These are phyloP conservation scores for Boechera retrofracta DNA, from an alignment of 345 rosid genomes.

Conservation along the genomic window DNA sequence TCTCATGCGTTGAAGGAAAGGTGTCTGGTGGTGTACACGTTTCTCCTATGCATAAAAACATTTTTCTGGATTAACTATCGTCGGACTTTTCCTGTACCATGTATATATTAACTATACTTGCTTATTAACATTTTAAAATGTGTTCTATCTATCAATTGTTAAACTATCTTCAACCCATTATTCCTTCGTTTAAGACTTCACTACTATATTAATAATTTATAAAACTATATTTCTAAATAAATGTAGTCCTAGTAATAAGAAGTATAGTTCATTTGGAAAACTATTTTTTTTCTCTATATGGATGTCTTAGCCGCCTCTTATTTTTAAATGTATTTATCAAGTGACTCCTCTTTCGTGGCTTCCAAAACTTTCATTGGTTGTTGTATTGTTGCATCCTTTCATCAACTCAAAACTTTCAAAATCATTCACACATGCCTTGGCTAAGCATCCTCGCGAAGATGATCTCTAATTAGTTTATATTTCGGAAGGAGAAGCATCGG, in stretches of 20 bases:
- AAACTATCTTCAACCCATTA: not conserved
- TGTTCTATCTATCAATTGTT: not conserved
- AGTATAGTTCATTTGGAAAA: not conserved
- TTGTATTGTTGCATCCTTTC: not conserved
- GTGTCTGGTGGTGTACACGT: constrained; percentile 16
- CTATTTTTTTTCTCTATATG: too few species aligned
- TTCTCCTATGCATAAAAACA: not conserved
- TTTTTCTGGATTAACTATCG: not conserved
- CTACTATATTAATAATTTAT: not conserved
- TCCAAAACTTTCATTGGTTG: too few species aligned
- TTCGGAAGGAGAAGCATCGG: too few species aligned
- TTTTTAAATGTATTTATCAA: not conserved
- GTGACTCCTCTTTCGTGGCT: not conserved
- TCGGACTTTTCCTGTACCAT: not conserved
- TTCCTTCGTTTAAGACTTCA: not conserved
- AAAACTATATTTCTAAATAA: not conserved
- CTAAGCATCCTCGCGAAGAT: not conserved
- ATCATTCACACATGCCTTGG: not conserved
- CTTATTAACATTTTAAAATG: not conserved
- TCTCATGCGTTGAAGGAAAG: not conserved
- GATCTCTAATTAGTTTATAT: too few species aligned
- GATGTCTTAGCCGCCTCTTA: not conserved
- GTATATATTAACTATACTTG: not conserved
- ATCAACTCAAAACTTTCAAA: too few species aligned
- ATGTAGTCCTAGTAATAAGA: not conserved